Percentiles rank a stretch among this genome's conserved stretches.
phyloP scores from a whole-genome alignment of 2,329 filamentous ascomycete genomes.

The Sporothrix luriei region DNA sequence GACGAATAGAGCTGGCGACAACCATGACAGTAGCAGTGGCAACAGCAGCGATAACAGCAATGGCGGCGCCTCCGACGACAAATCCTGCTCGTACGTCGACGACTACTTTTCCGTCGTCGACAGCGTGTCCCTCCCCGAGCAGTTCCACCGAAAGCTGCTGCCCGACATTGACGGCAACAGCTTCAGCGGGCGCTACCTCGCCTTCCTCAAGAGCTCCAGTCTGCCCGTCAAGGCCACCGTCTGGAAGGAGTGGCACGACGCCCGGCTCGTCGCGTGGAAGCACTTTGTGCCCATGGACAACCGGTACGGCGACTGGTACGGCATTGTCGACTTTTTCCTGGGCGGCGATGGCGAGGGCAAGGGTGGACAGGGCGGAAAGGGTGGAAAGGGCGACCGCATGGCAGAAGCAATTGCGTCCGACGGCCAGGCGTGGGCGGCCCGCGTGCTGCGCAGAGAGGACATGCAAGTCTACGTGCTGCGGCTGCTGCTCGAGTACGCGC shows the following conservation, averaged over 20 bases:
- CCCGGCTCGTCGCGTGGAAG: conserved; percentile 71
- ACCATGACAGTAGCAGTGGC: too few relatives aligned
- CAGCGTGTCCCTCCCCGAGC: conserved; percentile 52
- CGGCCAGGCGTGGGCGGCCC: conserved; percentile 69
- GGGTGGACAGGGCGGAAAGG: conserved; percentile 31
- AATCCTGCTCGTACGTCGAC: conserved; percentile 54
- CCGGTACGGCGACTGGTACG: conserved; percentile 70
- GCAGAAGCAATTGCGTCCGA: conserved; percentile 66
- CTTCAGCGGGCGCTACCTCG: conserved; percentile 66
- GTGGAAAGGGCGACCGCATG: conserved; percentile 54
- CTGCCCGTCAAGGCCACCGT: conserved; percentile 77
- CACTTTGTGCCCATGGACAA: conserved; percentile 82
- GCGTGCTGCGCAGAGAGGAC: conserved; percentile 68
- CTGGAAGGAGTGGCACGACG: conserved; percentile 80
- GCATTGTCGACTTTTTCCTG: conserved; percentile 73
- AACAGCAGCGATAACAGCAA: not conserved
- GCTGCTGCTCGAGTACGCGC: conserved; percentile 65
- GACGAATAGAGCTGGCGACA: too few relatives aligned
- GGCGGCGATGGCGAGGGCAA: conserved; percentile 51
- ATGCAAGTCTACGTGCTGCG: conserved; percentile 72
- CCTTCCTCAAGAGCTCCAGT: conserved; percentile 69
- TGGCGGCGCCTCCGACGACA: not conserved
- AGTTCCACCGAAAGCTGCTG: conserved; percentile 68
- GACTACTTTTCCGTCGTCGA: conserved; percentile 49
- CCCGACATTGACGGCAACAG: conserved; percentile 73